Conservation (phyloP, 768 basidiomycete genomes). For the Tricholoma flavovirens region DNA sequence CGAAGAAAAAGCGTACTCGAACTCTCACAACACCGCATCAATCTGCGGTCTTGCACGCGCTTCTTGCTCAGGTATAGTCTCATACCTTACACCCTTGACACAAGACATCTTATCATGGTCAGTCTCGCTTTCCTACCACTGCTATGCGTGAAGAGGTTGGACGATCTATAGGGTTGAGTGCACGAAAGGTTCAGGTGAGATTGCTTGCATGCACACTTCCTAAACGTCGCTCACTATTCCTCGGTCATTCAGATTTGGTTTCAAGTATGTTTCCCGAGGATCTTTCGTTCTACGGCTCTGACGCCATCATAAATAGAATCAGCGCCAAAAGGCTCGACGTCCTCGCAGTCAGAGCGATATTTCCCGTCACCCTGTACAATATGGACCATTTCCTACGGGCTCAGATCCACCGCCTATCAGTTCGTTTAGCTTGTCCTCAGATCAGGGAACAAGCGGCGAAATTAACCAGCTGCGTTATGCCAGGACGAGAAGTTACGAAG, state of each 20-base stretch:
- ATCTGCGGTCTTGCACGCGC: constrained; percentile 78
- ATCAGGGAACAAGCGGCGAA: constrained; percentile 8
- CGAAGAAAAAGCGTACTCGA: constrained; percentile 79
- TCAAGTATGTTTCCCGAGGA: constrained; percentile 44
- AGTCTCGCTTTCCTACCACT: constrained; percentile 89
- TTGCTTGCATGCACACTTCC: constrained; percentile 1
- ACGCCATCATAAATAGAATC: constrained; percentile 49
- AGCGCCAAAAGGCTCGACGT: constrained; percentile 80
- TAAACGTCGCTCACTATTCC: neutral
- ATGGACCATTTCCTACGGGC: constrained; percentile 52
- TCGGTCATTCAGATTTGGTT: constrained; percentile 70
- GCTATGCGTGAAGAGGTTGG: constrained; percentile 86
- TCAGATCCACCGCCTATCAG: constrained; percentile 23
- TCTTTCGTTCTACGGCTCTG: neutral
- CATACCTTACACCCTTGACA: constrained; percentile 5
- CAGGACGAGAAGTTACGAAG: constrained; percentile 8
- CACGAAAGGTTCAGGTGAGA: constrained; percentile 83
- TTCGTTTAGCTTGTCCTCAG: constrained; percentile 10
- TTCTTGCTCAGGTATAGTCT: constrained; percentile 70
- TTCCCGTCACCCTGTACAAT: constrained; percentile 51
- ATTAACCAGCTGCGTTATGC: constrained; percentile 5
- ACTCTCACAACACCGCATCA: constrained; percentile 86
- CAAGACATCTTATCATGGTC: constrained; percentile 6
- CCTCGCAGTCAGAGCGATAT: constrained; percentile 58
- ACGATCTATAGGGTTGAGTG: constrained; percentile 80